Conservation (phyloP, 257 asterid species). For the Nicotiana benthamiana region DNA sequence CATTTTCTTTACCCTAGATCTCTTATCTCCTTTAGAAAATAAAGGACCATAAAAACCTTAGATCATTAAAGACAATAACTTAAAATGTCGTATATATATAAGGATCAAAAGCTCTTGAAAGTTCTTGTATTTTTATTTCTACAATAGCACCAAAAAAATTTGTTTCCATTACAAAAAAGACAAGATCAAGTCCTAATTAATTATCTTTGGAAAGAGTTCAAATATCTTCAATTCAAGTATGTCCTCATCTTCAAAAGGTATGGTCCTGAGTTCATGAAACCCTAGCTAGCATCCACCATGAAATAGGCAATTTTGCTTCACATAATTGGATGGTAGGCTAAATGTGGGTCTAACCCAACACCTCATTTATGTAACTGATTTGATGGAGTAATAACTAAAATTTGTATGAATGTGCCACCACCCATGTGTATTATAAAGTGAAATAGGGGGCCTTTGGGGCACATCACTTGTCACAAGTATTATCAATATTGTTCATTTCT, state of each 20-base stretch:
- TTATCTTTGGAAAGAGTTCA: neutral
- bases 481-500: neutral
- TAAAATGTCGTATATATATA: neutral
- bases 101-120: neutral
- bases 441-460: neutral
- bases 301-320: neutral
- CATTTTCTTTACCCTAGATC: no score
- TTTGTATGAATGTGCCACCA: neutral
- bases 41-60: neutral
- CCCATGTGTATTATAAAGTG: slow-evolving; percentile 1
- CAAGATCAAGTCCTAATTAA: neutral
- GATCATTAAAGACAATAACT: neutral
- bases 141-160: neutral
- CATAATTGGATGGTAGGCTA: neutral
- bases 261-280: neutral
- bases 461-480: slow-evolving; percentile 6
- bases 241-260: slow-evolving; percentile 5
- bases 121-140: neutral
- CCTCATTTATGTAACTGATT: neutral
- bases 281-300: slow-evolving; percentile 11
- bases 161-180: neutral
- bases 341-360: neutral
- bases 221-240: neutral
- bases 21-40: neutral
- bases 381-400: neutral